These are phyloP conservation scores for Cyclostephanos tholiformis DNA, from an alignment of 108 stramenopile genomes.

Conservation along the genomic window DNA sequence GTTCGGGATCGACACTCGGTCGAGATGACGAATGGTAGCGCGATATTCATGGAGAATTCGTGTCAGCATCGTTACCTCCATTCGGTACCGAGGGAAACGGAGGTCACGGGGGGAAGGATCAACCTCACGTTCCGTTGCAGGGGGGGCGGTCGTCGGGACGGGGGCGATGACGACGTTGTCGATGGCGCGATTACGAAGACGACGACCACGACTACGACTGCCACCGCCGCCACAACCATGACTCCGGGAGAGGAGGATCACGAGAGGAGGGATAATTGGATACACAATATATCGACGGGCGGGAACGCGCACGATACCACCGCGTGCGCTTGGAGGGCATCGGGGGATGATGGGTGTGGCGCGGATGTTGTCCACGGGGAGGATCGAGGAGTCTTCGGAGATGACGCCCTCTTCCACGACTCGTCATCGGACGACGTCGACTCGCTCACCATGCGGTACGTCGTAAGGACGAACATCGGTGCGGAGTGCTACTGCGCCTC, in stretches of 20 bases:
- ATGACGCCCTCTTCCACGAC: constrained; percentile 24
- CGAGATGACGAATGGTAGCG: constrained; percentile 51
- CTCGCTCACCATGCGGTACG: constrained; percentile 23
- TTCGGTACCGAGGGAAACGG: constrained; percentile 54
- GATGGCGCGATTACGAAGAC: constrained; percentile 6
- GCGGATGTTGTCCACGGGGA: not conserved
- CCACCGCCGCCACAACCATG: no score
- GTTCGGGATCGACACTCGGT: constrained; percentile 50
- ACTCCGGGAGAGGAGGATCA: constrained; percentile 61
- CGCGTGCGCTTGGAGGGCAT: constrained; percentile 29
- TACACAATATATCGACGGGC: constrained; percentile 44
- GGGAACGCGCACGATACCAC: constrained; percentile 22
- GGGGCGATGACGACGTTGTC: not conserved
- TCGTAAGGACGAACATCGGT: constrained; percentile 67
- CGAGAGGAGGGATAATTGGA: constrained; percentile 59
- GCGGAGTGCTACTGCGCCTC: constrained; percentile 63
- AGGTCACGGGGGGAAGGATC: constrained; percentile 60
- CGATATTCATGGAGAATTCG: constrained; percentile 67
- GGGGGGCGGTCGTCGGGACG: constrained; percentile 12
- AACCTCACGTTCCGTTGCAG: constrained; percentile 79
- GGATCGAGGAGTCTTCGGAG: constrained; percentile 44
- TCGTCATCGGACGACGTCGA: not conserved
- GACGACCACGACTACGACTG: constrained; percentile 46
- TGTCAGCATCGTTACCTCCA: constrained; percentile 68
- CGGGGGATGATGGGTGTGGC: not conserved